A percentile compares a stretch with the other conserved stretches of the same genome.
phyloP scores from a whole-genome alignment of 2,329 filamentous ascomycete species.

The Zymoseptoria passerinii region DNA sequence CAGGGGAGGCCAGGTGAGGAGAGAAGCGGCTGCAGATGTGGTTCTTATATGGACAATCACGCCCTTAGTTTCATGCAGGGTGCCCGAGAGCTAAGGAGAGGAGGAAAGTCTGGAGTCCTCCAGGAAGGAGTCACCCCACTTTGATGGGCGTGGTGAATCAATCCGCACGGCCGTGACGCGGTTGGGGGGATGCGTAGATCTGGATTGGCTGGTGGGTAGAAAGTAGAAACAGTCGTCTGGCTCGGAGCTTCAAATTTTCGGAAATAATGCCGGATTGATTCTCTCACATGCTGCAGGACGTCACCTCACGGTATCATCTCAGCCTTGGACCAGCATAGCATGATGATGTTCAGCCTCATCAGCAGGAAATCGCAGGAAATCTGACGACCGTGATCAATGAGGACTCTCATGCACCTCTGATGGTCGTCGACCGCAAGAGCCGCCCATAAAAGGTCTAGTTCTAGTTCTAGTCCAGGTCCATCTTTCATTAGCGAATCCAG shows the following conservation, averaged over 20 bases:
- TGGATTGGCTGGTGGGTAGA: not conserved
- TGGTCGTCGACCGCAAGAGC: not conserved
- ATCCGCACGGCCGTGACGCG: not conserved
- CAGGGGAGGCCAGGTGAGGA: not conserved
- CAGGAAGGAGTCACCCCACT: not conserved
- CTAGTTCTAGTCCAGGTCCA: not conserved
- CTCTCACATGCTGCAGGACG: no score
- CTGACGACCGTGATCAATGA: no score
- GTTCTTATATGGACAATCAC: not conserved
- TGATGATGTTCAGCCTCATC: no score
- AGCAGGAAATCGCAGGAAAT: no score
- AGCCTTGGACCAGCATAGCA: no score
- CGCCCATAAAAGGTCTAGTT: not conserved
- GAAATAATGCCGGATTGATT: not conserved
- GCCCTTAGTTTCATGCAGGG: not conserved
- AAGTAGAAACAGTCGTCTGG: not conserved
- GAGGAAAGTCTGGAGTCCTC: not conserved
- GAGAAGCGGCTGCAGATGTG: not conserved
- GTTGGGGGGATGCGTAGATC: not conserved
- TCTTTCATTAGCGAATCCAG: no score
- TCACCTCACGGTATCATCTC: no score
- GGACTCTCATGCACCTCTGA: no score
- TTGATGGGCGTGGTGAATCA: not conserved
- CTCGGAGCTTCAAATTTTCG: not conserved
- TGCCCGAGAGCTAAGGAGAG: not conserved